Evolutionary conservation across 306 rosid species (phyloP), one percentile per base, ranked within the genome.

Genomic region (Cucurbita ficifolia): DNA sequence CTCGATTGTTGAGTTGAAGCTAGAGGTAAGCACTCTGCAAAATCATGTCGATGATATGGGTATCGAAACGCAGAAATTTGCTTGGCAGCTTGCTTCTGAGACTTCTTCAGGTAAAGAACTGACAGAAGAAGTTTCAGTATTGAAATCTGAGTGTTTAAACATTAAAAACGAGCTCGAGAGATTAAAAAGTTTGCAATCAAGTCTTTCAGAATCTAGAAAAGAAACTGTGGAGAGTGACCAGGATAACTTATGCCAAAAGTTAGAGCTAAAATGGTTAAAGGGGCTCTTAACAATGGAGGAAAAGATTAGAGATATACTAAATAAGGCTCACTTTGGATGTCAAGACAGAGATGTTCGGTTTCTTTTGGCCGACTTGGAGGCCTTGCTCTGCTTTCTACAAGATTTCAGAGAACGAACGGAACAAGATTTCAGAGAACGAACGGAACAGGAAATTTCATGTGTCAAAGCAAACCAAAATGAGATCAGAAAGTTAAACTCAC

Each of bases 41-140:
- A 81, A 79, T 76, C 85, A 91, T 76, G 96, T 92, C 36, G 89
- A 85, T 86, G 91, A 86, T 76, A 79, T 91, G 75, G 96, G 96
- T 14, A 74, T 50, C 52, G 93, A 89, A 80, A 79, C 96, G 38
- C 84, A 84, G 29, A 88, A 76, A 40, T 75, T 91, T 76, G 72
- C 92, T 49, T 75, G 81, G 83, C 90, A 89, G 75, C 88, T 95
- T 83, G 83, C 86, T 78, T 78, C 88, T 19, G 99, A 95, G 88
- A 83, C 92, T 76, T 81, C 88, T 72, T 89, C 96, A 4, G 90
- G 99, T 42, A 90, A 91, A 85, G 83, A 60, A 67, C 81, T 95
- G 54, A 83, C 85, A 49, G 87, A 84, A 72, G 97, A 95, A 85
- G 90, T 95, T 75, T 76, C 83, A 52, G 76, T 75, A 40, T 82